Base-by-base conservation (phyloP, 805 yeast genomes). In the Candida ovalis region DNA sequence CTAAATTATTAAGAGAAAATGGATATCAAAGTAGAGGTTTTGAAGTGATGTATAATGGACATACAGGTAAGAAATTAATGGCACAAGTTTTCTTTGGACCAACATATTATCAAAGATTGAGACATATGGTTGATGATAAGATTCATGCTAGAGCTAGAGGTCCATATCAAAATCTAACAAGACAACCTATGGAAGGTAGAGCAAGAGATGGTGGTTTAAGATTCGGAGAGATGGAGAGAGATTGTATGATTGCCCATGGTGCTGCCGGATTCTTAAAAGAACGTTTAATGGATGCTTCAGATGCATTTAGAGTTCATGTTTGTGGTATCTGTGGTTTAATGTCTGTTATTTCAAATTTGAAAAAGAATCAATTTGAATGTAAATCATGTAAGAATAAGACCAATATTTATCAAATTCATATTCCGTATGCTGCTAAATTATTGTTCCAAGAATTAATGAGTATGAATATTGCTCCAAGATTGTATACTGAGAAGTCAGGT, bases 231-330 rank as follows among this genome's bases (percentile, higher is more conserved):
- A 94, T 94, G 99, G 99, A 94, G 74, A 88, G 99, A 76, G 99
- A 94, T 78, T 94, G 99, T 86, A 92, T 94, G 97, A 94, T 94
- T 77, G 99, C 99, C 2, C 98, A 94, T 67, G 99, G 99, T 69
- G 98, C 97, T 13, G 97, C 99, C 3, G 95, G 97, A 7, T 92
- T 94, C 76, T 80, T 94, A 74, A 90, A 92, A 71, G 99, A 94
- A 74, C 81, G 99, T 69, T 76, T 94, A 68, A 92, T 94, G 97
- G 98, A 94, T 71, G 97, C 97, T 12, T 92, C 98, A 0, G 99
- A 94, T 74, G 97, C 98, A 1, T 94, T 94, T 77, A 81, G 98
- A 71, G 98, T 94, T 39, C 98, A 94, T 67, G 85, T 94, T 27
- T 94, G 99, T 76, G 99, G 98, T 64, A 82, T 92, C 62, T 94